Base-by-base conservation (phyloP, 345 rosid species). In the Syzygium oleosum region DNA sequence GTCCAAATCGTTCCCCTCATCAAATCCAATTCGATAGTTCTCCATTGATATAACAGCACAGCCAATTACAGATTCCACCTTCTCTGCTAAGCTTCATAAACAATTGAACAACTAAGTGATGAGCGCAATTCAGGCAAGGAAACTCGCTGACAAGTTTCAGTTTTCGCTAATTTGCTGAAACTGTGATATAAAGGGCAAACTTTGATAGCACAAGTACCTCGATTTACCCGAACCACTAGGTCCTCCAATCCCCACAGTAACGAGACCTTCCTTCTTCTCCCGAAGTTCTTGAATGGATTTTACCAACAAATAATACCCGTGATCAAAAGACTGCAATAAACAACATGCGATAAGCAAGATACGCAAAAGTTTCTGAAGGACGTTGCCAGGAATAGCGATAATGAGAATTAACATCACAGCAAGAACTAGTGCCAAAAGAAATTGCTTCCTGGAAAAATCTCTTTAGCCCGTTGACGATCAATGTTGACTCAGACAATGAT, bases 211-310 rank as follows among this genome's bases (percentile, higher is more conserved):
- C 46, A 21, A 79, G 80, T 88, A 95, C 99, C 99, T 98, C 6
- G 99, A 91, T 92, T 98, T 98, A 84, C 99, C 99, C 1, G 99
- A 98, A 89, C 99, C 99, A 88, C 98, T 94, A 43, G 99, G 99
- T 59, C 99, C 99, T 87, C 99, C 99, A 54, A 98, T 94, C 89
- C 99, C 99, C 85, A 98, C 99, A 12, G 95, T 94, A 87, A 98
- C 99, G 90, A 93, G 78, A 90, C 98, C 97, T 84, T 93, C 95
- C 88, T 98, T 98, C 91, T 94, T 96, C 96, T 94, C 97, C 90
- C 99, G 91, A 38, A 98, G 98, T 73, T 98, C 99, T 94, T 98
- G 99, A 88, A 98, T 93, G 52, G 99, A 97, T 94, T 97, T 98
- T 14, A 98, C 95, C 84, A 98, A 88, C 73, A 98, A 89, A 92